Conservation (phyloP, 106 monocot species). For the Dendrobium nobile region DNA sequence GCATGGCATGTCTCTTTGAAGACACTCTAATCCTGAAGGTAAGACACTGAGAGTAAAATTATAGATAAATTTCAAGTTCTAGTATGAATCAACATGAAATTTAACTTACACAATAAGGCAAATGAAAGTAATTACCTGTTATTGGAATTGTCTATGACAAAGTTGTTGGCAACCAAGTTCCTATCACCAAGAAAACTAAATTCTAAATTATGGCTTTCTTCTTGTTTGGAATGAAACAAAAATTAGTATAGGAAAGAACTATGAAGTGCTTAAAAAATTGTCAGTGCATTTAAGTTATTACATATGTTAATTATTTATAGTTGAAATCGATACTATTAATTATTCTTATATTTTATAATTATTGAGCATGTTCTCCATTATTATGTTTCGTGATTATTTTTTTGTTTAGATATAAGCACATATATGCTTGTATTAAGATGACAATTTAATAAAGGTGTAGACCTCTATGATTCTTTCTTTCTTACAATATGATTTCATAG, state of each 20-base stretch:
- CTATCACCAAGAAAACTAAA: constrained; percentile 20
- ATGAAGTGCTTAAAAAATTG: too few species aligned
- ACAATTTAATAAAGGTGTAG: too few species aligned
- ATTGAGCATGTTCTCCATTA: too few species aligned
- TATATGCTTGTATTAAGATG: too few species aligned
- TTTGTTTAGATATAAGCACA: too few species aligned
- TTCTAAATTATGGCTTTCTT: neutral
- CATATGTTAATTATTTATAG: neutral
- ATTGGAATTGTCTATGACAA: constrained; percentile 53
- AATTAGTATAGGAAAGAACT: neutral
- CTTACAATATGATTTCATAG: too few species aligned
- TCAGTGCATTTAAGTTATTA: too few species aligned
- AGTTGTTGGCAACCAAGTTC: constrained; percentile 96
- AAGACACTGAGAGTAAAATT: constrained; percentile 31
- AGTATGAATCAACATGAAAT: neutral
- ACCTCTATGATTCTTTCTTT: too few species aligned
- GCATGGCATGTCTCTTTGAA: constrained; percentile 71
- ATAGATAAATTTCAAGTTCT: neutral
- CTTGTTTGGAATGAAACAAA: neutral
- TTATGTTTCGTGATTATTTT: too few species aligned
- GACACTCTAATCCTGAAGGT: constrained; percentile 63
- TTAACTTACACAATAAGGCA: neutral
- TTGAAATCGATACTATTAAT: neutral
- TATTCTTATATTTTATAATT: neutral
- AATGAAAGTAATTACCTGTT: constrained; percentile 39